Percentiles rank a stretch among this genome's conserved stretches.
These are phyloP conservation scores for Gentiana dahurica DNA, from an alignment of 257 asterid species.

Conservation along the genomic window DNA sequence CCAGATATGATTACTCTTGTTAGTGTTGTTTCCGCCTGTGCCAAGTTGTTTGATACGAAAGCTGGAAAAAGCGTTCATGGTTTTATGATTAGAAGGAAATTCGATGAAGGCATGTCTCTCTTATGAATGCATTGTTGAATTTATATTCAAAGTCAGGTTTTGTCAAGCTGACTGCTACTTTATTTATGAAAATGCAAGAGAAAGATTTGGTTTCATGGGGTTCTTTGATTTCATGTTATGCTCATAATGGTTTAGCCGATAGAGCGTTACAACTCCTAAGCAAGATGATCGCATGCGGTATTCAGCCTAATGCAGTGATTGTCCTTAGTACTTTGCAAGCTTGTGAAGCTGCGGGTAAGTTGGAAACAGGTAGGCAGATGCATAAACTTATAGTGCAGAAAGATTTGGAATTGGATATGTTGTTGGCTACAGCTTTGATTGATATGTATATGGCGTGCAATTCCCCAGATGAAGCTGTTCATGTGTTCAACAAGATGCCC, in stretches of 20 bases:
- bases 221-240: constrained; percentile 56
- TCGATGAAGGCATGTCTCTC: constrained; percentile 30
- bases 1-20: constrained; percentile 44
- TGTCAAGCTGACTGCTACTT: constrained; percentile 24
- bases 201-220: constrained; percentile 85
- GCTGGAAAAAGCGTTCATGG: constrained; percentile 63
- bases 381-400: constrained; percentile 37
- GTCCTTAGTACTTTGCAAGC: constrained; percentile 62
- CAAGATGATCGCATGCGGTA: constrained; percentile 33
- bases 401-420: constrained; percentile 34
- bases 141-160: constrained; percentile 51
- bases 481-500: constrained; percentile 37
- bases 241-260: constrained; percentile 44
- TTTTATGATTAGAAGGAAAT: constrained; percentile 28
- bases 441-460: constrained; percentile 77
- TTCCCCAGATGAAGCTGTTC: constrained; percentile 50
- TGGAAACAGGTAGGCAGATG: constrained; percentile 42
- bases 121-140: constrained; percentile 43
- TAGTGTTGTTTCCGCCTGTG: constrained; percentile 61
- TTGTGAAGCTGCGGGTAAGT: constrained; percentile 40
- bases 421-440: constrained; percentile 62
- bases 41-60: constrained; percentile 28
- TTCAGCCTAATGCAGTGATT: constrained; percentile 37
- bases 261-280: constrained; percentile 40
- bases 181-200: constrained; percentile 43